Base-by-base conservation (phyloP, 805 yeast genomes). In the Clavispora asparagi region DNA sequence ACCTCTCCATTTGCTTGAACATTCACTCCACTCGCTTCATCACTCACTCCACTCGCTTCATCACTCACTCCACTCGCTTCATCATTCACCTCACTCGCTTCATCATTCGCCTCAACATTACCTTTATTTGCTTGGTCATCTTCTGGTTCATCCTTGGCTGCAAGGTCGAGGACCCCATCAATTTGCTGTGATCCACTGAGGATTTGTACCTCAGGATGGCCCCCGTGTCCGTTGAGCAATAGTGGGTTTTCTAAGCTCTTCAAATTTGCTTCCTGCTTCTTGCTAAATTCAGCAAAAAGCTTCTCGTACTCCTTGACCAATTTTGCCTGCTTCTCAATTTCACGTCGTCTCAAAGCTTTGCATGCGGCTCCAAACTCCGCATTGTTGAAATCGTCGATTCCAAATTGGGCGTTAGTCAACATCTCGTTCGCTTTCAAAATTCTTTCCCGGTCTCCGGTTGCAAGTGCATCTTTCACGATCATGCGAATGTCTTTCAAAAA, bases 401-500 rank as follows among this genome's bases (percentile, higher is more conserved):
- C 95, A 61, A 94, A 95, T 63, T 90, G 96, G 0, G 96, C 96
- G 67, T 94, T 91, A 11, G 97, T 95, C 60, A 79, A 79, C 98
- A 94, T 91, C 63, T 94, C 99, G 46, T 92, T 86, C 0, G 98
- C 96, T 59, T 78, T 79, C 51, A 80, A 63, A 6, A 85, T 70
- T 44, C 96, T 74, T 48, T 94, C 99, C 39, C 98, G 76, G 54
- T 92, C 98, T 0, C 87, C 88, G 3, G 77, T 66, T 0, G 82
- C 79, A 30, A 76, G 73, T 0, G 95, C 78, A 68, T 94, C 99
- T 30, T 74, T 74, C 39, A 87, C 83, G 33, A 94, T 92, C 80
- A 86, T 76, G 58, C 84, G 89, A 39, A 94, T 77, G 60, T 94
- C 99, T 53, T 78, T 80, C 55, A 91, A 68, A 59, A 87, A 92